Evolutionary conservation across 768 basidiomycete genomes (phyloP).

Genomic region (Auricularia auricula-judae): DNA sequence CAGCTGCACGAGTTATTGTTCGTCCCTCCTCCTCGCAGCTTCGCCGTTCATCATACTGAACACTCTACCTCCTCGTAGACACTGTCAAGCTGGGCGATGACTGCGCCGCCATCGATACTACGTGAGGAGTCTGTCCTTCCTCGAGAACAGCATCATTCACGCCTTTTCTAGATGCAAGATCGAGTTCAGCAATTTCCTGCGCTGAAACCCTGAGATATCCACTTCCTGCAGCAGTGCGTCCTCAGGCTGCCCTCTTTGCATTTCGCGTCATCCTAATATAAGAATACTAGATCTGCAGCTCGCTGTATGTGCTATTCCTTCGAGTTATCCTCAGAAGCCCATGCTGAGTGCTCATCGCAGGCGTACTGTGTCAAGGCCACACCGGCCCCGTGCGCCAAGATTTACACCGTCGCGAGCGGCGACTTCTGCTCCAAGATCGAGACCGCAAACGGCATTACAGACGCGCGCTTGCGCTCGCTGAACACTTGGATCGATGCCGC

Average conservation of each 20-base stretch:
- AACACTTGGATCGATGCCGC: not conserved
- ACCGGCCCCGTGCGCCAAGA: not conserved
- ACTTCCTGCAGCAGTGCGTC: not conserved
- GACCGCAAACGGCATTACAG: not conserved
- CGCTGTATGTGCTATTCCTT: accelerated
- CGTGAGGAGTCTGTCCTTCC: not conserved
- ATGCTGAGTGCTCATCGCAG: not conserved
- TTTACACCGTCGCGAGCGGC: not conserved
- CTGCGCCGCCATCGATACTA: not conserved
- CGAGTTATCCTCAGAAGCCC: no score
- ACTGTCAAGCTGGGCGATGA: not conserved
- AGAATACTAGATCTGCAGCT: no score
- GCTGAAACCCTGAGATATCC: not conserved
- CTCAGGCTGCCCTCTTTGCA: not conserved
- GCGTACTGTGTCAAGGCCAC: not conserved
- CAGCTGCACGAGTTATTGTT: no score
- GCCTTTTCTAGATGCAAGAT: not conserved
- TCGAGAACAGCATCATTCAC: not conserved
- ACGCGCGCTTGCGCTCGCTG: not conserved
- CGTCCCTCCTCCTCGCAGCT: no score
- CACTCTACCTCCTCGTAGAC: not conserved
- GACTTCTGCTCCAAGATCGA: not conserved
- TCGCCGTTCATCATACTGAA: no score
- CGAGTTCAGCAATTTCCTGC: not conserved
- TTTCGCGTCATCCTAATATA: not conserved